Conservation (phyloP, 2,329 filamentous ascomycete species). For the Phaeosphaeria sp. region DNA sequence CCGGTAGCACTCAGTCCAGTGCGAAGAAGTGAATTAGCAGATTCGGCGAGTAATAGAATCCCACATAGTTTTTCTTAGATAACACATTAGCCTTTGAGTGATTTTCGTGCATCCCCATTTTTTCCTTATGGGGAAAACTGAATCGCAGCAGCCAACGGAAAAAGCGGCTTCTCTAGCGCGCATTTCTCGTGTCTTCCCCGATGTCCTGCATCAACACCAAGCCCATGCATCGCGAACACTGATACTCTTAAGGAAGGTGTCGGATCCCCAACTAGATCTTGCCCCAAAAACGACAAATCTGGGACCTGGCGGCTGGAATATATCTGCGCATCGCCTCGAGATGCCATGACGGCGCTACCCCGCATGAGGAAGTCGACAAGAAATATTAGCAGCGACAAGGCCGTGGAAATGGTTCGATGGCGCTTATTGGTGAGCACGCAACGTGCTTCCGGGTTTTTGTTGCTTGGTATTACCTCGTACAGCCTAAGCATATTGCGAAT, state of each 20-base stretch:
- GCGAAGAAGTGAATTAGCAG: not conserved
- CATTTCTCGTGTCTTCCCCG: not conserved
- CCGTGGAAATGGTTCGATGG: not conserved
- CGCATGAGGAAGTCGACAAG: slow-evolving; percentile 14
- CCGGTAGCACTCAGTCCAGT: not conserved
- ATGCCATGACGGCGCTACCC: slow-evolving; percentile 5
- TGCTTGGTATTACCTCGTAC: slow-evolving; percentile 7
- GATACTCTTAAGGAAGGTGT: not conserved
- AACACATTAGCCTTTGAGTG: not conserved
- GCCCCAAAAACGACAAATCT: not conserved
- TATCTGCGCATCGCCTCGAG: not conserved
- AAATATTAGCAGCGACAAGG: slow-evolving; percentile 7
- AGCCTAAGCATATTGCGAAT: slow-evolving; percentile 3
- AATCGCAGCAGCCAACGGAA: not conserved
- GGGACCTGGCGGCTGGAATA: slow-evolving; percentile 3
- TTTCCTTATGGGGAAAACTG: not conserved
- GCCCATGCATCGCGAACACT: not conserved
- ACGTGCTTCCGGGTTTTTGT: not conserved
- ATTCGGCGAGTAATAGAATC: not conserved
- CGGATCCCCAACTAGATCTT: not conserved
- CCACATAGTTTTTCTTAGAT: not conserved
- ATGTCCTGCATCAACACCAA: not conserved
- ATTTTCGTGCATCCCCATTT: not conserved
- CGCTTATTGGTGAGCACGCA: slow-evolving; percentile 1
- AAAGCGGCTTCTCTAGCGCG: slow-evolving; percentile 1